Base-by-base conservation (phyloP, 2,329 filamentous ascomycete species). In the Phyllosticta citribraziliensis region DNA sequence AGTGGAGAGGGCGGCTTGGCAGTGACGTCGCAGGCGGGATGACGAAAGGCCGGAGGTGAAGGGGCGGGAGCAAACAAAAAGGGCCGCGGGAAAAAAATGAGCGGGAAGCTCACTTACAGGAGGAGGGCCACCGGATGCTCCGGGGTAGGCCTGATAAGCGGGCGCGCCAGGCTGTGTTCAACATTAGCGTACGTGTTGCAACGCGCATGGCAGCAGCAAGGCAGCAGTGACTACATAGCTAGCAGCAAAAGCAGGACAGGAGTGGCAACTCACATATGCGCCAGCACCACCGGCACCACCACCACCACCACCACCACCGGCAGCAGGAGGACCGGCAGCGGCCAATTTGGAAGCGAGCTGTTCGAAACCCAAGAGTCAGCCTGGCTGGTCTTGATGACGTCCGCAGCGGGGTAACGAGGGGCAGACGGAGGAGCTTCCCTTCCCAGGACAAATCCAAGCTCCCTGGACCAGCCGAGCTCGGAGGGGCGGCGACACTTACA, bases 101-200 rank as follows among this genome's bases (percentile, higher is more conserved):
- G 65, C 72, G 30, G 19, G n/a, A 47, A n/a, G 8, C 19, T 17
- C 22, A 65, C 72, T 74, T 72, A 73, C 72, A 69, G 64, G 63
- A 60, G 67, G 67, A 67, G 69, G 67, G 64, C 69, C 67, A 57
- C 65, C 67, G 67, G 72, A 70, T 53, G 64, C 70, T 67, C 76
- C 78, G 67, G 77, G 78, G 70, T 81, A 84, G 65, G 82, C 78
- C 74, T 84, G 81, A 73, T 84, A 84, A 68, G 78, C 75, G 63
- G 72, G 73, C 66, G 80, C 77, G 57, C 75, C 73, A 65, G 75
- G 75, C 76, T 78, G 64, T 35, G 60, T 59, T 53, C 60, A 52
- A 57, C 62, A 62, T 70, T 67, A 70, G 69, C 53, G 53, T 60
- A 69, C 64, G 67, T 66, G 64, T 56, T 56, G 33, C 63, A 66